These are phyloP conservation scores for Aspergillus niger DNA, from an alignment of 2,329 filamentous ascomycete genomes.

Conservation along the genomic window DNA sequence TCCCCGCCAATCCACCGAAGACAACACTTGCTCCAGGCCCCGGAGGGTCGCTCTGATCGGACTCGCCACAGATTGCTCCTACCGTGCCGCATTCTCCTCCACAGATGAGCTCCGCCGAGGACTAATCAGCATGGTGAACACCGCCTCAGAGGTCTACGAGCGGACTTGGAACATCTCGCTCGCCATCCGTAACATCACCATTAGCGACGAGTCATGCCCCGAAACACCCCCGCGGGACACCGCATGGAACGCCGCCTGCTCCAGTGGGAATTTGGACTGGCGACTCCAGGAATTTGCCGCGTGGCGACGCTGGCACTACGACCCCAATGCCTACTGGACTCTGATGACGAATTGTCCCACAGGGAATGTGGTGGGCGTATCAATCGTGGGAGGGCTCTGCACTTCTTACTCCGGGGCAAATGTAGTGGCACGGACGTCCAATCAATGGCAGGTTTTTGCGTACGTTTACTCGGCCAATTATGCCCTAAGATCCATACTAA, in stretches of 20 bases:
- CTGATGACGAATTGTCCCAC: conserved; percentile 79
- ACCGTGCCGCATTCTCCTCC: conserved; percentile 64
- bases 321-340: conserved; percentile 89
- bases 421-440: conserved; percentile 78
- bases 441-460: conserved; percentile 92
- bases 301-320: conserved; percentile 73
- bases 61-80: conserved; percentile 87
- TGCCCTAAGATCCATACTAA: accelerated
- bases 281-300: conserved; percentile 70
- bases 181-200: conserved; percentile 78
- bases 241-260: conserved; percentile 26
- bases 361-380: conserved; percentile 79
- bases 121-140: conserved; percentile 66
- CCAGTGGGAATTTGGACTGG: conserved; percentile 20
- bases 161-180: conserved; percentile 89
- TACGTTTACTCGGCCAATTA: conserved; percentile 13
- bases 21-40: conserved; percentile 67
- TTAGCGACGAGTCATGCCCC: conserved; percentile 72
- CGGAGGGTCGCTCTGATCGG: conserved; percentile 85
- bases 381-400: conserved; percentile 79
- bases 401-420: conserved; percentile 57
- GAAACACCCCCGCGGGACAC: conserved; percentile 51
- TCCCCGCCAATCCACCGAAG: neutral
- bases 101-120: conserved; percentile 53
- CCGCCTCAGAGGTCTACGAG: conserved; percentile 83